Evolutionary conservation across 2,329 filamentous ascomycete species (phyloP).

Genomic region (Xylariomycetidae sp.): DNA sequence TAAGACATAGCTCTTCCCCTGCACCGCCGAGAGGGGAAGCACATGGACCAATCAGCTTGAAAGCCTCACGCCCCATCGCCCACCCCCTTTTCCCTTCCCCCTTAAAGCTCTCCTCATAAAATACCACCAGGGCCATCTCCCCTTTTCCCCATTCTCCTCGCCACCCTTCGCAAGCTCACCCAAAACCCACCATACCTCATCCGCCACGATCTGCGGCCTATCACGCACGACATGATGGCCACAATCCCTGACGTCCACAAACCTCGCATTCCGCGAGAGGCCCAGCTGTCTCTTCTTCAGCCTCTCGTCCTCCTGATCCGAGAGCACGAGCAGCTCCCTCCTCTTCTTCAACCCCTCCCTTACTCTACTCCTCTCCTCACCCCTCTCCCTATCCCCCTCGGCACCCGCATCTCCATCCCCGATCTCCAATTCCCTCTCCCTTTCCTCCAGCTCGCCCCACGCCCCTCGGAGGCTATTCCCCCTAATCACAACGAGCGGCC

Average conservation of each 20-base stretch:
- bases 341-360: slow-evolving; percentile 3
- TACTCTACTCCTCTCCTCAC: slow-evolving; percentile 1
- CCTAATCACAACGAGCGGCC: slow-evolving; percentile 20
- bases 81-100: too few relatives aligned
- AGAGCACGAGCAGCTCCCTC: slow-evolving; percentile 15
- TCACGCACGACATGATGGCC: slow-evolving; percentile 23
- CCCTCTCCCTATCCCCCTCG: slow-evolving; percentile 1
- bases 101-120: too few relatives aligned
- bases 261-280: slow-evolving; percentile 15
- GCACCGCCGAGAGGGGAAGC: too few relatives aligned
- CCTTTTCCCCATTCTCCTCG: too few relatives aligned
- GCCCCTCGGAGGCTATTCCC: slow-evolving; percentile 19
- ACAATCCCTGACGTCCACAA: slow-evolving; percentile 19
- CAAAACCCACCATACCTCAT: slow-evolving; percentile 22
- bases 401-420: too few relatives aligned
- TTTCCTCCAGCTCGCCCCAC: slow-evolving; percentile 14
- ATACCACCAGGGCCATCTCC: too few relatives aligned
- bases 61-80: too few relatives aligned
- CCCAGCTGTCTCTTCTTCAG: slow-evolving; percentile 23
- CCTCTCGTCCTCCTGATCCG: slow-evolving; percentile 20
- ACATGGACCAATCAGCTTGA: too few relatives aligned
- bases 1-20: too few relatives aligned
- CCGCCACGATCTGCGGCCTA: slow-evolving; percentile 18
- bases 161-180: too few relatives aligned
- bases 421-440: slow-evolving; percentile 5